Conservation (phyloP, 1,139 yeast genomes). For the Yamadazyma pseudoaaseri region DNA sequence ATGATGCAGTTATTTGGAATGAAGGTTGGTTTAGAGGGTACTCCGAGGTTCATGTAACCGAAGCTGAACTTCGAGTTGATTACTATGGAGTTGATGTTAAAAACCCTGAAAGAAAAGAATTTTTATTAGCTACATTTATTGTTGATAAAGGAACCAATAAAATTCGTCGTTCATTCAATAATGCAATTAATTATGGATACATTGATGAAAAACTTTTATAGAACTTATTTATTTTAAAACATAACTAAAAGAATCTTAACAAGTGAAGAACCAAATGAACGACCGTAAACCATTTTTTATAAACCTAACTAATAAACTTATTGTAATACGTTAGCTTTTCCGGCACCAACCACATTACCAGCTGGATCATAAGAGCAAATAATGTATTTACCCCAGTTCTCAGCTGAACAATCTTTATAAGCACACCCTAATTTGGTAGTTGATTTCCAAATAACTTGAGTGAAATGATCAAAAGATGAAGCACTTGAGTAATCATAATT, state of each 20-base stretch:
- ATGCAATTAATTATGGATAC: slow-evolving; percentile 1
- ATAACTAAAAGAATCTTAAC: not conserved
- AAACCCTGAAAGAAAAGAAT: not conserved
- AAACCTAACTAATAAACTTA: not conserved
- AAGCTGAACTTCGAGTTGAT: not conserved
- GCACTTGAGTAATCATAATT: slow-evolving; percentile 50
- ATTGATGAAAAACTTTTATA: not conserved
- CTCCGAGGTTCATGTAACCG: not conserved
- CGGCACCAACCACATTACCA: slow-evolving; percentile 51
- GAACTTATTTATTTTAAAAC: not conserved
- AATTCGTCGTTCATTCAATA: not conserved
- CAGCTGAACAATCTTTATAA: slow-evolving; percentile 47
- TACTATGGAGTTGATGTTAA: slow-evolving; percentile 2
- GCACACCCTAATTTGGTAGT: slow-evolving; percentile 77
- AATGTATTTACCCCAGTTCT: slow-evolving; percentile 48
- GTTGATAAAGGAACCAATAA: slow-evolving; percentile 2
- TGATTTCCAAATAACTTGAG: slow-evolving; percentile 80
- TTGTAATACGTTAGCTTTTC: slow-evolving; percentile 19
- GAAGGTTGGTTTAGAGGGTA: slow-evolving; percentile 4
- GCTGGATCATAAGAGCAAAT: slow-evolving; percentile 54
- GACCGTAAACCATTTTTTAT: not conserved
- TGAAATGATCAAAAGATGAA: slow-evolving; percentile 61
- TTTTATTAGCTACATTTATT: slow-evolving; percentile 2
- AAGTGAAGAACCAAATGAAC: not conserved
- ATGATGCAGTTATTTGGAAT: slow-evolving; percentile 1